Evolutionary conservation across 768 basidiomycete species (phyloP), one percentile per base, ranked within the genome.

Genomic region (Trichaptum fuscoviolaceum): DNA sequence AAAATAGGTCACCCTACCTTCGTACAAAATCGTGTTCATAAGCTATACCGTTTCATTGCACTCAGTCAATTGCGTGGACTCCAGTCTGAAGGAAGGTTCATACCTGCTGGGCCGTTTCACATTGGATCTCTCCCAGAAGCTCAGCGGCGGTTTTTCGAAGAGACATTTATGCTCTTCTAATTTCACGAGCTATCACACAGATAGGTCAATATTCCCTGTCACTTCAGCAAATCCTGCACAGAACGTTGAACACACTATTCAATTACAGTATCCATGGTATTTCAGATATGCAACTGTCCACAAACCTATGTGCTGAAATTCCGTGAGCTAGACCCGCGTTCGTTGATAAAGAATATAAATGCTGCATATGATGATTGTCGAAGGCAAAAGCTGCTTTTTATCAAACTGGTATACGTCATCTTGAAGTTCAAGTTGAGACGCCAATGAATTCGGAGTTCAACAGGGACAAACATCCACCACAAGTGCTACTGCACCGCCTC

Each of bases 11-110:
- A 85, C 82, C 71, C 70, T 80, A 70, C 59, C 72, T 71, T 58
- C 77, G 77, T 60, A 85, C 76, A 20, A 77, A 73, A 23, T 79
- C 74, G 59, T 84, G 77, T 34, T 84, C 75, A 85, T 87, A 73
- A 34, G 63, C 7, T 57, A 57, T 27, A 35, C 42, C n/a, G 18
- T 17, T 15, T 34, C 52, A 18, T 35, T 67, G 26, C 66, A 62
- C 64, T 65, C 68, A 64, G 64, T 65, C 61, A 66, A 67, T 60
- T n/a, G 25, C 67, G 70, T 59, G 71, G 67, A 68, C 6, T 65
- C 8, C 15, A 26, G 25, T 23, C 36, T 34, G 61, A 63, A 25
- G 35, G 20, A 63, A 25, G 35, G 20, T 57, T 72, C 77, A 66
- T 71, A 73, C 76, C 36, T 71, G 66, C 69, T 77, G 75, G 64